Conservation (phyloP, 2,329 filamentous ascomycete genomes). For the Stagonosporopsis rhizophila region DNA sequence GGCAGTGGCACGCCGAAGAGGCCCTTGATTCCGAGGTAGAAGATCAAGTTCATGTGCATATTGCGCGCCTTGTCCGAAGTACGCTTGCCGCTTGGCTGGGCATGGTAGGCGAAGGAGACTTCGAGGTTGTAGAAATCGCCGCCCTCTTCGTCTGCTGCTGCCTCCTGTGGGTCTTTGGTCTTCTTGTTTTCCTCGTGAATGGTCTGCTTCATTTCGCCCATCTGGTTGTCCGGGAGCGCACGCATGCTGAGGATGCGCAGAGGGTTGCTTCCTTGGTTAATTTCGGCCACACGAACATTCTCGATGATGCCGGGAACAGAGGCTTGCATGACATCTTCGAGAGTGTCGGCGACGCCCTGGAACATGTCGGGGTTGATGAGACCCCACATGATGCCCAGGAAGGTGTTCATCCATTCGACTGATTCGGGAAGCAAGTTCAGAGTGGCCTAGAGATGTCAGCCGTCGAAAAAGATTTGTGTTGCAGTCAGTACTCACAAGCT, state of each 20-base stretch:
- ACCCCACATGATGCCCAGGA: constrained; percentile 84
- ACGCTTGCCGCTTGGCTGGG: constrained; percentile 73
- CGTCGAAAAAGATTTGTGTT: not conserved
- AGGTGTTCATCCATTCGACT: constrained; percentile 92
- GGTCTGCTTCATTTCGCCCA: constrained; percentile 80
- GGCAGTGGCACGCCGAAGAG: constrained; percentile 88
- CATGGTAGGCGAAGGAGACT: constrained; percentile 88
- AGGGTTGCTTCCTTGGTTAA: constrained; percentile 91
- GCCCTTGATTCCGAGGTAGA: constrained; percentile 89
- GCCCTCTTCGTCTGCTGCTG: constrained; percentile 87
- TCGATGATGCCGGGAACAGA: constrained; percentile 91
- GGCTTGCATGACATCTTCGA: constrained; percentile 96
- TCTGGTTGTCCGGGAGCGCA: constrained; percentile 81
- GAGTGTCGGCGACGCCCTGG: constrained; percentile 84
- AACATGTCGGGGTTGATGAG: constrained; percentile 97
- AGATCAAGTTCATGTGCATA: constrained; percentile 96
- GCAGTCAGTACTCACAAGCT: constrained; percentile 62
- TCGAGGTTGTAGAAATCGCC: constrained; percentile 94
- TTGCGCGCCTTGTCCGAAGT: constrained; percentile 85
- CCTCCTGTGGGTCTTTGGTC: constrained; percentile 83
- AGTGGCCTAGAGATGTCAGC: constrained; percentile 64
- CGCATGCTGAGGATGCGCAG: constrained; percentile 86
- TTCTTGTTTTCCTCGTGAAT: constrained; percentile 81
- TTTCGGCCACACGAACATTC: constrained; percentile 92
- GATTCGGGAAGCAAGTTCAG: constrained; percentile 91